A percentile compares a stretch with the other conserved stretches of the same genome.
These are phyloP conservation scores for Cyberlindnera euphorbiae DNA, from an alignment of 805 yeast genomes.

Conservation along the genomic window DNA sequence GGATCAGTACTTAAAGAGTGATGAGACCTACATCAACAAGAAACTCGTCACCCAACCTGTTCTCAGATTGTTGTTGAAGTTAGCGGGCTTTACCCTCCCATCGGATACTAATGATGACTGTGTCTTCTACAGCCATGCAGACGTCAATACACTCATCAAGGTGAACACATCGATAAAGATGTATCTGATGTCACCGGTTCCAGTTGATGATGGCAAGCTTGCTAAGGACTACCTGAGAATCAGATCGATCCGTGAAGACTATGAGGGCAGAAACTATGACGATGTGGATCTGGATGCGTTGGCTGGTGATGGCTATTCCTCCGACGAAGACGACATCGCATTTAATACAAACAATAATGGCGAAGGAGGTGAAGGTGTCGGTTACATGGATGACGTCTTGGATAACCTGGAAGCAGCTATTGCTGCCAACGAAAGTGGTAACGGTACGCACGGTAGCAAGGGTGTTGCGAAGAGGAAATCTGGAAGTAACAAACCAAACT, in stretches of 20 bases:
- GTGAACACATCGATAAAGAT: constrained; percentile 35
- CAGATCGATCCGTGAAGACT: constrained; percentile 29
- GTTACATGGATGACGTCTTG: constrained; percentile 19
- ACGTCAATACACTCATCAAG: constrained; percentile 30
- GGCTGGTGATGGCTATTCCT: constrained; percentile 19
- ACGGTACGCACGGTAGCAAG: constrained; percentile 3
- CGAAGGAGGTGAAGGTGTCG: constrained; percentile 13
- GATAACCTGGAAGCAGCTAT: constrained; percentile 18
- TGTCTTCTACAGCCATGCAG: constrained; percentile 31
- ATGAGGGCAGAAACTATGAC: constrained; percentile 33
- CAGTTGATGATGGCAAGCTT: constrained; percentile 30
- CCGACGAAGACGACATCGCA: constrained; percentile 35
- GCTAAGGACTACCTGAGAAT: constrained; percentile 32
- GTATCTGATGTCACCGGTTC: constrained; percentile 35
- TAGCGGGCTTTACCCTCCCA: constrained; percentile 44
- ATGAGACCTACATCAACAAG: constrained; percentile 20
- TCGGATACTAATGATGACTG: constrained; percentile 35
- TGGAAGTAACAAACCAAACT: constrained; percentile 3
- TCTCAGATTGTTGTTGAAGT: constrained; percentile 41
- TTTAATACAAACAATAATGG: constrained; percentile 24
- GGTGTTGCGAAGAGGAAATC: constrained; percentile 24
- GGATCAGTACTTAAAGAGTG: constrained; percentile 13
- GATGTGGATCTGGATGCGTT: constrained; percentile 27
- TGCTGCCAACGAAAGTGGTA: constrained; percentile 3
- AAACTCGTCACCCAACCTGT: constrained; percentile 42